Evolutionary conservation across 768 basidiomycete species (phyloP).

Genomic region (Calocybe indica): DNA sequence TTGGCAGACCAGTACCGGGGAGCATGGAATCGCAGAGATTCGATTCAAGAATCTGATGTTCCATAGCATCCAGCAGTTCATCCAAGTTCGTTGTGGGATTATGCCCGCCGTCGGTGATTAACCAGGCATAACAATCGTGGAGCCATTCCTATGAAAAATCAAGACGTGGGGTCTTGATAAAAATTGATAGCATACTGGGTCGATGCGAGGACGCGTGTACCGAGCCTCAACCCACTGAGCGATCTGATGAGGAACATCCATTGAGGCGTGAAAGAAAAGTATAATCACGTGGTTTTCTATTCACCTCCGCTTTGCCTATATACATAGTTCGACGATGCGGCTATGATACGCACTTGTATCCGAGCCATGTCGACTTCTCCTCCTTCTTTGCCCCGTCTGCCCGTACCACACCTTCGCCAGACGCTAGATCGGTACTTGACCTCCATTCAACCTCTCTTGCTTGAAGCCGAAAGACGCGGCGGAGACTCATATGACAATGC

Average conservation of each 20-base stretch:
- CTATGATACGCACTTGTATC: constrained; percentile 2
- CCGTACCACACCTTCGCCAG: constrained; percentile 72
- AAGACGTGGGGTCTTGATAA: background rate
- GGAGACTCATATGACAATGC: constrained; percentile 46
- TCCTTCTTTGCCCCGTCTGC: constrained; percentile 58
- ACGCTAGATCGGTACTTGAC: constrained; percentile 75
- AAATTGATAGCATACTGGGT: constrained; percentile 39
- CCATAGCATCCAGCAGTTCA: constrained; percentile 48
- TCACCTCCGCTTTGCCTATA: background rate
- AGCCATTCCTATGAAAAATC: constrained; percentile 60
- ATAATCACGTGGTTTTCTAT: constrained; percentile 14
- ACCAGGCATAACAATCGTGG: constrained; percentile 63
- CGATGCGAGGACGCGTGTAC: constrained; percentile 59
- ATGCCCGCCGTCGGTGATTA: constrained; percentile 40
- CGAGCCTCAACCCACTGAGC: constrained; percentile 45
- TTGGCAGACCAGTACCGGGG: constrained; percentile 62
- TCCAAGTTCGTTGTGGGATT: constrained; percentile 42
- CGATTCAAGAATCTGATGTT: constrained; percentile 66
- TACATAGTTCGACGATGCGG: constrained; percentile 3
- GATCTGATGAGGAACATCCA: constrained; percentile 30
- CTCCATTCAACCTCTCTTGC: constrained; percentile 73
- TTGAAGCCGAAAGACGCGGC: constrained; percentile 63
- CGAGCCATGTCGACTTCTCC: constrained; percentile 9
- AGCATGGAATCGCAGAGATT: constrained; percentile 69
- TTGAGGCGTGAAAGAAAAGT: constrained; percentile 11